These are phyloP conservation scores for Globisporangium alternatum DNA, from an alignment of 352 stramenopile species.

Conservation along the genomic window DNA sequence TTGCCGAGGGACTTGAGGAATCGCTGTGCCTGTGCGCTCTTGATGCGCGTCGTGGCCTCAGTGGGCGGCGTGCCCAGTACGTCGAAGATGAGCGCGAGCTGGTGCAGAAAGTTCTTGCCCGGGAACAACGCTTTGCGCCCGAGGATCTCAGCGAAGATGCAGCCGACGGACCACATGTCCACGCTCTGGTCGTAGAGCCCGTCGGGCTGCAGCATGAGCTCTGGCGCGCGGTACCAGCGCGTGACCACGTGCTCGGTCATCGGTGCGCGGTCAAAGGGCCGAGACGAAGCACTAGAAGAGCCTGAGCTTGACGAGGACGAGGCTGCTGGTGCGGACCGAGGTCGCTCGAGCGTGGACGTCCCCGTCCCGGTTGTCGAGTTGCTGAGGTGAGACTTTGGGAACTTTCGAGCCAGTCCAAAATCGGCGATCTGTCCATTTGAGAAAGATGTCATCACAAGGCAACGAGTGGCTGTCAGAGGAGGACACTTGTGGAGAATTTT, in stretches of 20 bases:
- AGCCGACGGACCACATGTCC: conserved; percentile 91
- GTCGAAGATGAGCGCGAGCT: conserved; percentile 78
- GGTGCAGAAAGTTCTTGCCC: conserved; percentile 79
- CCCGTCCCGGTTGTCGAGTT: conserved; percentile 1
- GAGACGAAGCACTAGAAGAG: not conserved
- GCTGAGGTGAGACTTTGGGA: conserved; percentile 22
- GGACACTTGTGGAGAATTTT: too few relatives aligned
- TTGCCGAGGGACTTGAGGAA: conserved; percentile 67
- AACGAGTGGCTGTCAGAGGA: not conserved
- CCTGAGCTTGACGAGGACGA: conserved; percentile 11
- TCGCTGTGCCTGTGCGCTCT: conserved; percentile 67
- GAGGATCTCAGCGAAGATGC: conserved; percentile 81
- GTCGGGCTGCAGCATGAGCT: conserved; percentile 90
- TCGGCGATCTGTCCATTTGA: conserved; percentile 45
- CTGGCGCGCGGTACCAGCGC: conserved; percentile 88
- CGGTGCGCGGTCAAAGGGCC: conserved; percentile 27
- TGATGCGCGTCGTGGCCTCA: conserved; percentile 47
- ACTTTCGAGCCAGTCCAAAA: conserved; percentile 69
- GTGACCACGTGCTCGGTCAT: conserved; percentile 89
- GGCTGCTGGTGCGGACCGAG: conserved; percentile 42
- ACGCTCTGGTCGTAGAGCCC: conserved; percentile 84
- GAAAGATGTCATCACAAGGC: not conserved
- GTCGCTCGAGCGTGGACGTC: conserved; percentile 25
- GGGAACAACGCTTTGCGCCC: conserved; percentile 72
- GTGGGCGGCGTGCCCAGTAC: conserved; percentile 58